A percentile compares a stretch with the other conserved stretches of the same genome.
phyloP scores from a whole-genome alignment of 352 stramenopile species.

The Aphanomyces astaci region DNA sequence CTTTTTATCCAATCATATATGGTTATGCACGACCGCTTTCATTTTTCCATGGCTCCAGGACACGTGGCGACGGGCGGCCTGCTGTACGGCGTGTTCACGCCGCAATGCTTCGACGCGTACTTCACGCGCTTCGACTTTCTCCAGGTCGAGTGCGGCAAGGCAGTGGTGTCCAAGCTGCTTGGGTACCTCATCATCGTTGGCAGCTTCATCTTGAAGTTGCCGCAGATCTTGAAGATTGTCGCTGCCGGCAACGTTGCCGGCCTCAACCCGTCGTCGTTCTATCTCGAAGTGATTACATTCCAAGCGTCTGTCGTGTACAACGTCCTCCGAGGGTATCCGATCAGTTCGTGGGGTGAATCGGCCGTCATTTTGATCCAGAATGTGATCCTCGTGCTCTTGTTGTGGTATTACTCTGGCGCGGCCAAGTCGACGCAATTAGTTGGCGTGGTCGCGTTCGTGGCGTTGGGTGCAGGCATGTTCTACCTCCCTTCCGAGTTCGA shows the following conservation, averaged over 20 bases:
- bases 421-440: conserved; percentile 37
- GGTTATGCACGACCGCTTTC: background rate
- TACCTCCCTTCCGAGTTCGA: conserved; percentile 62
- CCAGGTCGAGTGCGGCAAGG: conserved; percentile 77
- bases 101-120: conserved; percentile 73
- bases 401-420: conserved; percentile 62
- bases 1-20: background rate
- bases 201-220: conserved; percentile 79
- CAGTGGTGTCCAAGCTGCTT: conserved; percentile 71
- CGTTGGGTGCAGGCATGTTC: conserved; percentile 44
- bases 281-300: conserved; percentile 82
- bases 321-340: conserved; percentile 65
- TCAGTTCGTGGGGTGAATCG: conserved; percentile 83
- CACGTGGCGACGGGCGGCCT: conserved; percentile 29
- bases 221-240: conserved; percentile 86
- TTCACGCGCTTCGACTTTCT: conserved; percentile 72
- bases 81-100: conserved; percentile 61
- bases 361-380: conserved; percentile 82
- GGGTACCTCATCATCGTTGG: conserved; percentile 84
- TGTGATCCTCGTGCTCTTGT: conserved; percentile 66
- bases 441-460: conserved; percentile 43
- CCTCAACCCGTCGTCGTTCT: conserved; percentile 78
- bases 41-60: background rate
- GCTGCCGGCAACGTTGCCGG: conserved; percentile 70
- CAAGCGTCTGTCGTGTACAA: conserved; percentile 80